Percentiles rank a stretch among this genome's conserved stretches.
Conservation (phyloP, 1,139 yeast genomes). For the Diutina scorzettiae region DNA sequence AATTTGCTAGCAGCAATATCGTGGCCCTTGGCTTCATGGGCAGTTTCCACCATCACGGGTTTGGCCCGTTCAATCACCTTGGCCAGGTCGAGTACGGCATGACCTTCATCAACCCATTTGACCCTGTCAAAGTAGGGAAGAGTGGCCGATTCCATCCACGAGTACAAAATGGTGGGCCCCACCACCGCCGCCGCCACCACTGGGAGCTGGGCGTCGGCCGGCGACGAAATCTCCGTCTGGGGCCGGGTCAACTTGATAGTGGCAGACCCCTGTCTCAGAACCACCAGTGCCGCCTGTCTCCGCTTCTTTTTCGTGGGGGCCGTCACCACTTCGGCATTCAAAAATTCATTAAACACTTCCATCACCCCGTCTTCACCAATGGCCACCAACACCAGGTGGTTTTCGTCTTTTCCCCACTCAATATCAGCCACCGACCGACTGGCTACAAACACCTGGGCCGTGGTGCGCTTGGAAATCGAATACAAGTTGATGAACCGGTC, state of each 20-base stretch:
- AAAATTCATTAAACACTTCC: conserved; percentile 52
- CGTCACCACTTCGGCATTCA: conserved; percentile 13
- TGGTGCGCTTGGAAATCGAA: conserved; percentile 31
- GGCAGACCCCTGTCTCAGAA: conserved; percentile 25
- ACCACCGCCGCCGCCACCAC: conserved; percentile 23
- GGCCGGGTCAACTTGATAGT: conserved; percentile 35
- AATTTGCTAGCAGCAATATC: conserved; percentile 61
- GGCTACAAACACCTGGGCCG: conserved; percentile 49
- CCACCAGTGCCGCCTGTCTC: conserved; percentile 30
- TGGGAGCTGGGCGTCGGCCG: conserved; percentile 23
- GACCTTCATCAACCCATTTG: conserved; percentile 31
- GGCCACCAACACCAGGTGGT: conserved; percentile 35
- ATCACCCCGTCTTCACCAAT: conserved; percentile 59
- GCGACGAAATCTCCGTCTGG: conserved; percentile 21
- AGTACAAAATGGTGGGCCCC: conserved; percentile 29
- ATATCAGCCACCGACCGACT: conserved; percentile 43
- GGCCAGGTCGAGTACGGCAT: conserved; percentile 15
- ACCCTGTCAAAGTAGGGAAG: conserved; percentile 53
- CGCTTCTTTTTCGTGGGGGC: conserved; percentile 19
- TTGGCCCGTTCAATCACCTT: conserved; percentile 28
- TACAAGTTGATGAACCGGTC: conserved; percentile 74
- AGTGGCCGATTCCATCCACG: conserved; percentile 68
- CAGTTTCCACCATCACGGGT: conserved; percentile 20
- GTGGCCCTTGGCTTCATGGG: conserved; percentile 39
- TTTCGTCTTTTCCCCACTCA: conserved; percentile 23